Base-by-base conservation (phyloP, 169 alveolate species). In the Plasmodium inui region DNA sequence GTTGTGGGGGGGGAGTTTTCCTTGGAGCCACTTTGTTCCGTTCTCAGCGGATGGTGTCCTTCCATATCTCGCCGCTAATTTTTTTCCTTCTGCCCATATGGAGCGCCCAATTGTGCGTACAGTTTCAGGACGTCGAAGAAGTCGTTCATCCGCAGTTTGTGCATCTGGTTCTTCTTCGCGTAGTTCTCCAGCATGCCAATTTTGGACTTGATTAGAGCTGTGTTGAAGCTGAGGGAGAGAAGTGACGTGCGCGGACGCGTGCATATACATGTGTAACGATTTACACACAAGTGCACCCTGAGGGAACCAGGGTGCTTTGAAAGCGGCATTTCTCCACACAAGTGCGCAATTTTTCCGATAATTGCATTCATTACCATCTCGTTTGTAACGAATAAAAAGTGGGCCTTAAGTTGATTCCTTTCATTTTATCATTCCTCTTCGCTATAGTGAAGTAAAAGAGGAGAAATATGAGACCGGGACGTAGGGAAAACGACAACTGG, bases 141-240 rank as follows among this genome's bases (percentile, higher is more conserved):
- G 30, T 82, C 74, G 57, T 80, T 84, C 92, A 80, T 91, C 55
- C 92, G 73, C 53, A 91, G 41, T 72, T 82, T 91, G 57, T 91
- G 95, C 50, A 91, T 26, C 80, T 91, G 92, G 44, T 91, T 91
- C 41, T 91, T 91, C 84, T 91, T 91, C 37, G 95, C 95, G 57
- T 91, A 91, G 61, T 91, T 91, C 72, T 91, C 95, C 9, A 91
- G 53, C 22, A 57, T 46, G 61, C 82, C 95, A 70, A 91, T 91
- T 76, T 91, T 91, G 28, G 95, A 81, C 78, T 91, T 91, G 78
- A 91, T 91, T 55, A 91, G 37, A 28, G 95, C 83, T 9, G 95
- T 91, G 84, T 82, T 91, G 83, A 91, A 91, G 50, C 95, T 91
- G 57, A 14, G 41, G 81, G 82, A 14, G 32, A 26, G 57, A 50